These are phyloP conservation scores for Serendipita vermifera DNA, from an alignment of 768 basidiomycete species.

Conservation along the genomic window DNA sequence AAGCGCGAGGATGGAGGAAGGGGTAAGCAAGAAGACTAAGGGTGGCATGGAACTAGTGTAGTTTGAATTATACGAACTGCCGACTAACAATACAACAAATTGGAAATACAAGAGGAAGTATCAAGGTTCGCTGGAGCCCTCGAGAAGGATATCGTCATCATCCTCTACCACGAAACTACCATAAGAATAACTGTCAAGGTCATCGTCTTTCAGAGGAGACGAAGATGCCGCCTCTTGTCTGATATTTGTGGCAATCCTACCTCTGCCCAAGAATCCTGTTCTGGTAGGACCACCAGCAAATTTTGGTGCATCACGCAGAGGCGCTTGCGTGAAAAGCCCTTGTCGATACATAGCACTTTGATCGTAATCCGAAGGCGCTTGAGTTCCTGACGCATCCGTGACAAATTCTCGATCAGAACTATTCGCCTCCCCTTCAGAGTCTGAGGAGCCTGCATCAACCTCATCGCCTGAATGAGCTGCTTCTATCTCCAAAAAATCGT, in stretches of 20 bases:
- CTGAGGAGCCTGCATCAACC: conserved; percentile 47
- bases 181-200: conserved; percentile 50
- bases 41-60: not conserved
- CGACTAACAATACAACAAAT: too few relatives aligned
- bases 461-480: conserved; percentile 76
- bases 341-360: conserved; percentile 56
- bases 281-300: conserved; percentile 44
- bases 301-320: conserved; percentile 32
- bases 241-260: conserved; percentile 25
- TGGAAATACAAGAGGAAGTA: too few relatives aligned
- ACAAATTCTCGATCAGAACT: conserved; percentile 61
- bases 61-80: too few relatives aligned
- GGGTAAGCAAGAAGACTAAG: conserved; percentile 20
- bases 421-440: conserved; percentile 40
- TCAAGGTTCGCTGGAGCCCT: conserved; percentile 1
- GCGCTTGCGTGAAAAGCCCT: conserved; percentile 60
- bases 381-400: conserved; percentile 49
- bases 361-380: conserved; percentile 57
- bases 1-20: conserved; percentile 67
- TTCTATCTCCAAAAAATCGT: conserved; percentile 46
- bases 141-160: conserved; percentile 42
- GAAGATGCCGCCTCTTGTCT: conserved; percentile 40
- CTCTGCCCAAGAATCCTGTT: conserved; percentile 18
- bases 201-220: conserved; percentile 38
- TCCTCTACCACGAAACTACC: conserved; percentile 76